phyloP scores from a whole-genome alignment of 2,329 filamentous ascomycete species.

The Colletotrichum chrysophilum region DNA sequence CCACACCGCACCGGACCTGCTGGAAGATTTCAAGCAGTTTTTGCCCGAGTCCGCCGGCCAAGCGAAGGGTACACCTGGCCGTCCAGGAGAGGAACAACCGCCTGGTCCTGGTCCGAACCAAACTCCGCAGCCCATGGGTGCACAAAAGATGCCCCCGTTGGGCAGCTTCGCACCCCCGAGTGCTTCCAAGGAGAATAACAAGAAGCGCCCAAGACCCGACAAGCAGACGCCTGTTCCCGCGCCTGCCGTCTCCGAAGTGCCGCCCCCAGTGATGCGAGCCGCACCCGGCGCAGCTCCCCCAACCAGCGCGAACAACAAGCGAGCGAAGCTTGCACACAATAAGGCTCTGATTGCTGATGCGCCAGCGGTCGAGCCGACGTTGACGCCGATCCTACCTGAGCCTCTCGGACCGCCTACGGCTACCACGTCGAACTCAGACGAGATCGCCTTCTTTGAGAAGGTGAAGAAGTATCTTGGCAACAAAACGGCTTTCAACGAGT shows the following conservation, averaged over 20 bases:
- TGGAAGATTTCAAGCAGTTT: conserved; percentile 99
- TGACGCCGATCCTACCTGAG: conserved; percentile 87
- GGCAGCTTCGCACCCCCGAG: conserved; percentile 92
- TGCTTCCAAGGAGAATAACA: conserved; percentile 80
- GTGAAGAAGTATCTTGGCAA: conserved; percentile 97
- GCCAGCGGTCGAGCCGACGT: conserved; percentile 77
- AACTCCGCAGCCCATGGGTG: conserved; percentile 61
- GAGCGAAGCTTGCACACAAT: conserved; percentile 73
- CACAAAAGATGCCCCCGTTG: conserved; percentile 87
- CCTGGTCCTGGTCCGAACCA: conserved; percentile 51
- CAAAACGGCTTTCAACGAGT: conserved; percentile 91
- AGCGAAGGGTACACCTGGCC: conserved; percentile 56
- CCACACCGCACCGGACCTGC: conserved; percentile 87
- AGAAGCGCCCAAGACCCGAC: conserved; percentile 77
- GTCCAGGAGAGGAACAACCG: conserved; percentile 70
- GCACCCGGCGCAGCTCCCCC: conserved; percentile 29
- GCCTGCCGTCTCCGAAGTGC: conserved; percentile 47
- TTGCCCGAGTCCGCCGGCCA: conserved; percentile 80
- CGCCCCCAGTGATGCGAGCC: conserved; percentile 36
- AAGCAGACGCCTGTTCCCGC: conserved; percentile 56
- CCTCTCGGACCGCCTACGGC: conserved; percentile 80
- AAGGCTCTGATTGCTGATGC: conserved; percentile 65
- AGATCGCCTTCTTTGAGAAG: conserved; percentile 92
- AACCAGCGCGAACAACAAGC: conserved; percentile 57
- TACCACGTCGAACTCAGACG: conserved; percentile 78